A percentile compares a stretch with the other conserved stretches of the same genome.
Conservation (phyloP, 2,329 filamentous ascomycete species). For the Colletotrichum spinosum region DNA sequence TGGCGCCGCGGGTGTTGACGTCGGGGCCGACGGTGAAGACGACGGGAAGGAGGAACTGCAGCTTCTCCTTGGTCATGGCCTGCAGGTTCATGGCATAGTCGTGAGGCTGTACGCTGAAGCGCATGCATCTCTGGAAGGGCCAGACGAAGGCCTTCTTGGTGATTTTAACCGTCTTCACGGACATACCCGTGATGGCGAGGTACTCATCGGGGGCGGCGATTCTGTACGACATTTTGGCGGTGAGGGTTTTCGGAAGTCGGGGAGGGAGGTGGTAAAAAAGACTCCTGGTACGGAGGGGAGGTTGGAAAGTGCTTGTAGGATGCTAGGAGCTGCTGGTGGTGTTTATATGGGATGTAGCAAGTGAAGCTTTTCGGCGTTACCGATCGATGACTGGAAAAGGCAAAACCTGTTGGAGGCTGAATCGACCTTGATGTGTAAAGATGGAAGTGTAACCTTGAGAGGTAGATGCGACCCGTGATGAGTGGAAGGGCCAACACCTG, state of each 20-base stretch:
- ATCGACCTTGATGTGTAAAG: too few relatives aligned
- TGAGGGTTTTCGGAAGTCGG: constrained; percentile 22
- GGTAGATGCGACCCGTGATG: too few relatives aligned
- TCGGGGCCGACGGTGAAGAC: constrained; percentile 89
- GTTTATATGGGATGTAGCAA: too few relatives aligned
- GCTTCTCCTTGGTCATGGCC: constrained; percentile 90
- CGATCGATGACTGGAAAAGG: too few relatives aligned
- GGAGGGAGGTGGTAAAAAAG: too few relatives aligned
- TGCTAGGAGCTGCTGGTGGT: too few relatives aligned
- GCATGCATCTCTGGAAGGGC: constrained; percentile 75
- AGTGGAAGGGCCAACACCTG: too few relatives aligned
- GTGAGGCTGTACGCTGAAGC: constrained; percentile 76
- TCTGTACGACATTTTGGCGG: constrained; percentile 68
- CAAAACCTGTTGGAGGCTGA: too few relatives aligned
- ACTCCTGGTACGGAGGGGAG: too few relatives aligned
- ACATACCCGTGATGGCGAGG: constrained; percentile 86
- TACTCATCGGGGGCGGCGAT: constrained; percentile 84
- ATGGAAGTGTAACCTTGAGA: too few relatives aligned
- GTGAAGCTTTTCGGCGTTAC: too few relatives aligned
- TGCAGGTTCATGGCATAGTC: constrained; percentile 87
- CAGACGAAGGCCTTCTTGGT: constrained; percentile 80
- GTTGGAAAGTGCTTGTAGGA: too few relatives aligned
- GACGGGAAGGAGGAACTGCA: constrained; percentile 84
- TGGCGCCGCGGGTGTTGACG: constrained; percentile 69
- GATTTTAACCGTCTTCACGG: constrained; percentile 79